Conservation (phyloP, 148 eudicot species). For the Rhododendron henanense region DNA sequence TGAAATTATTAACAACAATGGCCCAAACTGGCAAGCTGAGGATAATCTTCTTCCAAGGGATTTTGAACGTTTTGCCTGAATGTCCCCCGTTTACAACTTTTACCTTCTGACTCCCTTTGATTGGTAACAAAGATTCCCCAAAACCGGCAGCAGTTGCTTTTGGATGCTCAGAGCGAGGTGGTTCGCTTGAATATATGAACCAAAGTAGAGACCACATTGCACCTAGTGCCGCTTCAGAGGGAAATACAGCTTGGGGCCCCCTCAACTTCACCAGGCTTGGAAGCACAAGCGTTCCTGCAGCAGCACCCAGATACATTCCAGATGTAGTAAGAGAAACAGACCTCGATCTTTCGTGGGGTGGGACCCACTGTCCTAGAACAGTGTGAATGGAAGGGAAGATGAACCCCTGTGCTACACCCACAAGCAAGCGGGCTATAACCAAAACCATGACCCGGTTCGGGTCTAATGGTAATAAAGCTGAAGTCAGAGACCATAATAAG, state of each 20-base stretch:
- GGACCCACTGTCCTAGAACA: constrained; percentile 37
- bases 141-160: constrained; percentile 93
- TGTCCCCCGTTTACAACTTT: constrained; percentile 53
- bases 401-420: constrained; percentile 91
- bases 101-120: constrained; percentile 48
- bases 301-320: constrained; percentile 95
- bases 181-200: constrained; percentile 67
- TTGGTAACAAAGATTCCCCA: constrained; percentile 69
- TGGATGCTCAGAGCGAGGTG: constrained; percentile 46
- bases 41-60: constrained; percentile 76
- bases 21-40: constrained; percentile 90
- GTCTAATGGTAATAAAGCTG: constrained; percentile 57
- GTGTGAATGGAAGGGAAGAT: constrained; percentile 47
- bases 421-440: constrained; percentile 82
- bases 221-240: constrained; percentile 79
- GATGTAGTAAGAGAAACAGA: constrained; percentile 92
- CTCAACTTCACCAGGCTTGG: constrained; percentile 66
- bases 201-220: constrained; percentile 78
- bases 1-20: constrained; percentile 87
- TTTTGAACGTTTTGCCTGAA: constrained; percentile 32
- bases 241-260: constrained; percentile 47
- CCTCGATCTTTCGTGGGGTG: constrained; percentile 91
- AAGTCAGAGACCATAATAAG: constrained; percentile 62
- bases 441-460: constrained; percentile 54
- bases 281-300: constrained; percentile 76